Evolutionary conservation across 2,329 filamentous ascomycete genomes (phyloP).

Genomic region (Phyllosticta citribraziliensis): DNA sequence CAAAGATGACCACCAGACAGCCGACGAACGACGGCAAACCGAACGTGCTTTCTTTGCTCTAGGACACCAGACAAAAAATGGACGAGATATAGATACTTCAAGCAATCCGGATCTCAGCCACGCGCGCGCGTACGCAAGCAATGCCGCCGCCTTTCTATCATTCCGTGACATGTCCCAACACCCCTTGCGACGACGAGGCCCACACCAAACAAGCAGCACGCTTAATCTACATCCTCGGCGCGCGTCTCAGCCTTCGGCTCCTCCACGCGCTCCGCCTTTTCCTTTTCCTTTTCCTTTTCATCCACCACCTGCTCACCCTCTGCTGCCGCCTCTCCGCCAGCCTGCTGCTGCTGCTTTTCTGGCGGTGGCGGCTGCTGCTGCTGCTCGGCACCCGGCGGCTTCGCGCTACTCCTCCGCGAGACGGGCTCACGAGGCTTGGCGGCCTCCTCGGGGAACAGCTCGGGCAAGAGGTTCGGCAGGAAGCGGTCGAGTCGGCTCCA

Average conservation of each 20-base stretch:
- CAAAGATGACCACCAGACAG: no score
- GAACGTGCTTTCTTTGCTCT: no score
- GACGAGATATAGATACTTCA: no score
- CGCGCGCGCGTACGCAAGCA: no score
- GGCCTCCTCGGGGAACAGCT: constrained; percentile 46
- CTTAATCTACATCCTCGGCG: background rate
- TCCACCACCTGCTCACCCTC: background rate
- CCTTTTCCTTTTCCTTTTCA: background rate
- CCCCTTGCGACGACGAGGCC: no score
- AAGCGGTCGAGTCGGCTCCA: constrained; percentile 51
- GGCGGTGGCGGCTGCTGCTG: background rate
- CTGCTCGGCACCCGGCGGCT: background rate
- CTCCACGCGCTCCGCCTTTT: background rate
- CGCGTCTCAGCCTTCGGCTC: background rate
- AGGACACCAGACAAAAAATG: no score
- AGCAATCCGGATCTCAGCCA: no score
- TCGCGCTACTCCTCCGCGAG: background rate
- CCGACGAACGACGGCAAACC: no score
- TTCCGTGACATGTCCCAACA: background rate
- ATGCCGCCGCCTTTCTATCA: no score
- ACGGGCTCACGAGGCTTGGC: constrained; percentile 2
- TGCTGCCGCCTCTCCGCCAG: background rate
- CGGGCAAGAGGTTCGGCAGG: constrained; percentile 48
- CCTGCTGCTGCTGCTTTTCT: background rate
- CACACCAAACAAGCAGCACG: no score